Evolutionary conservation across 352 stramenopile species (phyloP).

Genomic region (Globisporangium takayamanum): DNA sequence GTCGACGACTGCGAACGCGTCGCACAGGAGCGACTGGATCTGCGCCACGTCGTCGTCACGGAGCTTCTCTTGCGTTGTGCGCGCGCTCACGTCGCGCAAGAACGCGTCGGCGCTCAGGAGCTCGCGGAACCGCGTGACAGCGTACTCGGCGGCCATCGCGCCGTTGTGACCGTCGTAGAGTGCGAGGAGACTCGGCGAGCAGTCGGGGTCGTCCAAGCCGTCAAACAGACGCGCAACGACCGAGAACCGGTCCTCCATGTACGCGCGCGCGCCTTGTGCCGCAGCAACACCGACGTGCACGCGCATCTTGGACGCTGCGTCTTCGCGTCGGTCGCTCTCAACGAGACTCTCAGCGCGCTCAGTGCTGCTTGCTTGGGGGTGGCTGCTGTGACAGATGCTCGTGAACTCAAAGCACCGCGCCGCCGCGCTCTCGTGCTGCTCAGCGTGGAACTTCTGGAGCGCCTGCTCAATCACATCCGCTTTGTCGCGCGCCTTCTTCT

Average conservation of each 20-base stretch:
- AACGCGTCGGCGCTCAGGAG: slow-evolving; percentile 42
- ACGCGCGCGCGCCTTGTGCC: slow-evolving; percentile 57
- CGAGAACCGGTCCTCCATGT: slow-evolving; percentile 79
- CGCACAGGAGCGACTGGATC: slow-evolving; percentile 43
- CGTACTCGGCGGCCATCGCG: slow-evolving; percentile 59
- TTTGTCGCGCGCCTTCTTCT: slow-evolving; percentile 51
- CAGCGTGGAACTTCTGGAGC: slow-evolving; percentile 41
- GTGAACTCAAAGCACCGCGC: slow-evolving; percentile 46
- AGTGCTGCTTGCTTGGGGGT: slow-evolving; percentile 5
- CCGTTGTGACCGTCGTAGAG: slow-evolving; percentile 80
- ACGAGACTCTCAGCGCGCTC: slow-evolving; percentile 4
- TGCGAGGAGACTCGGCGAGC: slow-evolving; percentile 47
- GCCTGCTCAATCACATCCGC: slow-evolving; percentile 55
- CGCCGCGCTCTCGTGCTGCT: slow-evolving; percentile 14
- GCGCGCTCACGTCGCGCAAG: slow-evolving; percentile 39
- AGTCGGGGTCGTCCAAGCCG: slow-evolving; percentile 27
- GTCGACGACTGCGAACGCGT: slow-evolving; percentile 56
- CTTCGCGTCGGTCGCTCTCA: slow-evolving; percentile 10
- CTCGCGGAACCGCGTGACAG: slow-evolving; percentile 48
- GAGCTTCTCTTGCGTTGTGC: slow-evolving; percentile 22
- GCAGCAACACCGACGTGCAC: slow-evolving; percentile 41
- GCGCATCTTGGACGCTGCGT: slow-evolving; percentile 23
- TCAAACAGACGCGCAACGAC: slow-evolving; percentile 58
- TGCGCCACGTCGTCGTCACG: slow-evolving; percentile 38
- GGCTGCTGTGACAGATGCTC: slow-evolving; percentile 24